These are phyloP conservation scores for Prosopis cineraria DNA, from an alignment of 306 rosid genomes.

Conservation along the genomic window DNA sequence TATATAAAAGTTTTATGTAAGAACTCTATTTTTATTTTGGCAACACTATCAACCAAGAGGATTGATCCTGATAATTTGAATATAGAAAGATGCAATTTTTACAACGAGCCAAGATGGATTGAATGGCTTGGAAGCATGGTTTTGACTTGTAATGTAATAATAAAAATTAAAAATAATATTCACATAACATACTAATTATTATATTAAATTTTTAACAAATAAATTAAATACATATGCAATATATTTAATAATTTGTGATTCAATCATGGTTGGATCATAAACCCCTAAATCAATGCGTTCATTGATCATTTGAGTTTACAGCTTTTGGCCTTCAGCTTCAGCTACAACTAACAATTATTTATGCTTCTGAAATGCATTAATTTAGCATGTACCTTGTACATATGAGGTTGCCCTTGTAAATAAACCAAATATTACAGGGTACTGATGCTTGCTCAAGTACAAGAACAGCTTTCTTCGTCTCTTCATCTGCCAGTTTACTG, in stretches of 20 bases:
- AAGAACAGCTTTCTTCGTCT: slow-evolving; percentile 57
- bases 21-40: background rate
- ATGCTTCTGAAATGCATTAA: background rate
- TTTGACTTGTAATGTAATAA: background rate
- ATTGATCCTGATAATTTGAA: background rate
- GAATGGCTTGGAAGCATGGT: background rate
- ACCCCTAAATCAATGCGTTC: background rate
- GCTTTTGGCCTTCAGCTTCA: background rate
- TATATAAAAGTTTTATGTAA: background rate
- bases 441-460: slow-evolving; percentile 54
- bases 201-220: no score
- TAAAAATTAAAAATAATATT: no score
- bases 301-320: background rate
- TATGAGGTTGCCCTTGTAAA: slow-evolving; percentile 65
- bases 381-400: slow-evolving; percentile 53
- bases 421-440: slow-evolving; percentile 76
- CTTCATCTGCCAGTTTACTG: slow-evolving; percentile 63
- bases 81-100: background rate
- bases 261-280: background rate
- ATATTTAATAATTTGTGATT: background rate
- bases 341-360: background rate
- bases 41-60: background rate
- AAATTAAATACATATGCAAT: no score
- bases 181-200: background rate
- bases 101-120: background rate